Percentiles rank a stretch among this genome's conserved stretches.
phyloP scores from a whole-genome alignment of 1,284 basidiomycete genomes.

The Nidula niveotomentosa region DNA sequence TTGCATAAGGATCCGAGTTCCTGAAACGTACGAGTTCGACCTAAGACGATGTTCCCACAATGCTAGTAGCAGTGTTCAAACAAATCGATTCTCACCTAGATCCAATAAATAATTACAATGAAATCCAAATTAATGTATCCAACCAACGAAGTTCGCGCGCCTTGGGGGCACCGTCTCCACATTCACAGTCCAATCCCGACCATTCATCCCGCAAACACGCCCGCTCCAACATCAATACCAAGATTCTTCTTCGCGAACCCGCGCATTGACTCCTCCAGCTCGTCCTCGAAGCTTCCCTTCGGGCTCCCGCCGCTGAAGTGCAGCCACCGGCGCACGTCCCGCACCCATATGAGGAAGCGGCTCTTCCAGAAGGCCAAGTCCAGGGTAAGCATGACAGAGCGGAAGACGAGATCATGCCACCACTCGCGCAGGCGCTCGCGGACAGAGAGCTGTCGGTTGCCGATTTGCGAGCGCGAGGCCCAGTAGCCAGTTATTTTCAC shows the following conservation, averaged over 20 bases:
- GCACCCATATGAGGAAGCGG: conserved; percentile 48
- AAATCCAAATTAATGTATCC: too few species aligned
- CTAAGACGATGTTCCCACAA: too few species aligned
- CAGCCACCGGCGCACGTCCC: conserved; percentile 11
- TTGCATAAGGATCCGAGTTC: too few species aligned
- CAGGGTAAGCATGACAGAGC: conserved; percentile 49
- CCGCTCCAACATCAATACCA: conserved; percentile 51
- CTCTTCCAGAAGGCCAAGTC: conserved; percentile 60
- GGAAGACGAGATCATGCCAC: conserved; percentile 52
- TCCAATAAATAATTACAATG: too few species aligned
- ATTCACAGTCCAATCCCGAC: too few species aligned
- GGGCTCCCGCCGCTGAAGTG: conserved; percentile 20
- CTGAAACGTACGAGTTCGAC: too few species aligned
- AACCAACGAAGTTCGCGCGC: too few species aligned
- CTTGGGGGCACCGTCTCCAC: too few species aligned
- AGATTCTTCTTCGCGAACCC: conserved; percentile 58
- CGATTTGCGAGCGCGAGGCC: conserved; percentile 59
- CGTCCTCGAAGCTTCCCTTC: conserved; percentile 57
- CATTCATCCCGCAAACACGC: conserved; percentile 33
- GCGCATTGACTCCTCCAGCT: conserved; percentile 60
- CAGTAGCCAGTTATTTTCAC: conserved; percentile 81
- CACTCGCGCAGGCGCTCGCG: conserved; percentile 44
- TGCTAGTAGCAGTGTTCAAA: too few species aligned
- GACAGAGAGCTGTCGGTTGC: conserved; percentile 35
- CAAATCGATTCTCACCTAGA: too few species aligned